A percentile compares a stretch with the other conserved stretches of the same genome.
Conservation (phyloP, 805 yeast genomes). For the Saccharomycopsis schoenii region DNA sequence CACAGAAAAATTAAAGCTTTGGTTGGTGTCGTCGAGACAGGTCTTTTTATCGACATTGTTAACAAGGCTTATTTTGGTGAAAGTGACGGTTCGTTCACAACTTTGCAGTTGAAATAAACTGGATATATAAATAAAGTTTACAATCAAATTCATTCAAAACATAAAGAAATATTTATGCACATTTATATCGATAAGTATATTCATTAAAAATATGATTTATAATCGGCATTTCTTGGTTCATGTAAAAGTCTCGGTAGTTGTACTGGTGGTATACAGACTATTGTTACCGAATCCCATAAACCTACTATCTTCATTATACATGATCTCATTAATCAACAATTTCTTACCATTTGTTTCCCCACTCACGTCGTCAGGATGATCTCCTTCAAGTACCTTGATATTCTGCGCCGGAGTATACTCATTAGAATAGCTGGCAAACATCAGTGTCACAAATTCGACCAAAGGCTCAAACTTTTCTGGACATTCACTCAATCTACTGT, state of each 20-base stretch:
- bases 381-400: neutral
- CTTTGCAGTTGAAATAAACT: constrained; percentile 7
- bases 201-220: neutral
- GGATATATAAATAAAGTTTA: neutral
- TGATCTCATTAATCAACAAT: neutral
- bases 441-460: neutral
- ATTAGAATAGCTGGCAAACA: neutral
- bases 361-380: neutral
- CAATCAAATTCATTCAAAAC: neutral
- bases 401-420: neutral
- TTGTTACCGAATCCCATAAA: neutral
- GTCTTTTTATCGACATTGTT: constrained; percentile 71
- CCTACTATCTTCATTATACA: neutral
- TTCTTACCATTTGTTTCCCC: neutral
- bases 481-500: neutral
- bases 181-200: neutral
- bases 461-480: neutral
- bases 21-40: constrained; percentile 95
- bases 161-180: neutral
- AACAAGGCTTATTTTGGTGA: constrained; percentile 84
- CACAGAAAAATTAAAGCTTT: constrained; percentile 60
- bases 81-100: constrained; percentile 52
- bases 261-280: neutral
- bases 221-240: neutral
- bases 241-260: neutral